Evolutionary conservation across 2,329 filamentous ascomycete species (phyloP).

Genomic region (Monosporascus sp.): DNA sequence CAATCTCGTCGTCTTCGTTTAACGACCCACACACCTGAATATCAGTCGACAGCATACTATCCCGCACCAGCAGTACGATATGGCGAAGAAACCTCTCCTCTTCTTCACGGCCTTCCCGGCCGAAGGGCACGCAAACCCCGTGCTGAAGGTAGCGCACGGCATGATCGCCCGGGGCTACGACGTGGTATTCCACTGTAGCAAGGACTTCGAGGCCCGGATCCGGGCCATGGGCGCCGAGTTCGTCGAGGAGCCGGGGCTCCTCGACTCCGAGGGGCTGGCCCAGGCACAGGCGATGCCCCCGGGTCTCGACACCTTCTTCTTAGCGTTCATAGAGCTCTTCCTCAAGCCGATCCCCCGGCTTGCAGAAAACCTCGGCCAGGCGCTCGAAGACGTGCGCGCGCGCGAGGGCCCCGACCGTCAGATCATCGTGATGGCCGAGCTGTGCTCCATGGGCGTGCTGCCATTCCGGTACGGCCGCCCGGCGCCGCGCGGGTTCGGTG

Average conservation of each 20-base stretch:
- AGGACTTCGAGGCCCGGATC: slow-evolving; percentile 23
- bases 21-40: too few species aligned
- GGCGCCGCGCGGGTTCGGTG: slow-evolving; percentile 30
- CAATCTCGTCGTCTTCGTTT: too few species aligned
- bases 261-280: not conserved
- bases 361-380: slow-evolving; percentile 27
- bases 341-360: slow-evolving; percentile 27
- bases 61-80: too few species aligned
- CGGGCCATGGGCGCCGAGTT: slow-evolving; percentile 30
- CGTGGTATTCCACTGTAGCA: slow-evolving; percentile 30
- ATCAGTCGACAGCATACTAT: too few species aligned
- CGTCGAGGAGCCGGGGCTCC: slow-evolving; percentile 8
- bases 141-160: slow-evolving; percentile 23
- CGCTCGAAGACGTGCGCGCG: slow-evolving; percentile 29
- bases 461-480: slow-evolving; percentile 34
- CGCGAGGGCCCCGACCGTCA: slow-evolving; percentile 27
- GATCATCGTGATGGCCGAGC: slow-evolving; percentile 40
- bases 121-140: slow-evolving; percentile 16
- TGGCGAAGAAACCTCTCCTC: slow-evolving; percentile 16
- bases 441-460: slow-evolving; percentile 29
- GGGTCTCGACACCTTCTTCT: slow-evolving; percentile 19
- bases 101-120: slow-evolving; percentile 14
- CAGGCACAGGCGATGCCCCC: slow-evolving; percentile 5
- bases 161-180: slow-evolving; percentile 32
- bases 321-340: slow-evolving; percentile 30